Percentiles rank a stretch among this genome's conserved stretches.
phyloP scores from a whole-genome alignment of 208 protist genomes.

The Phytomonas sp. region DNA sequence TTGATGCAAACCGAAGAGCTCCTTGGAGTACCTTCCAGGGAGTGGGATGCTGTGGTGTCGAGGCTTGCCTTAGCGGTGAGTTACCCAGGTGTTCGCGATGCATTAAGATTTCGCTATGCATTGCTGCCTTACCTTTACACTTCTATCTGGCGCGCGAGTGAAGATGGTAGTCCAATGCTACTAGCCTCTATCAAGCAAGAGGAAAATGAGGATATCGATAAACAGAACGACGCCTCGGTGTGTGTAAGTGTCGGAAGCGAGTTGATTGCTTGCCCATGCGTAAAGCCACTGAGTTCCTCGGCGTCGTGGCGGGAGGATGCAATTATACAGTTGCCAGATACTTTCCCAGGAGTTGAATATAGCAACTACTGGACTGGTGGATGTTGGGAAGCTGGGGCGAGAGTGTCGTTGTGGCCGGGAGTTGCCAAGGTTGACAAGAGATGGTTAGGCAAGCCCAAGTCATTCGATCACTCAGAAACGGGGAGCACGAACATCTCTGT shows the following conservation, averaged over 20 bases:
- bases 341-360: background rate
- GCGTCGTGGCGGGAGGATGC: background rate
- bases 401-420: background rate
- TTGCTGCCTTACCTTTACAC: slow-evolving; percentile 96
- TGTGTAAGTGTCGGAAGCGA: background rate
- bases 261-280: background rate
- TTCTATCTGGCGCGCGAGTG: slow-evolving; percentile 56
- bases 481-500: background rate
- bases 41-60: too few species aligned
- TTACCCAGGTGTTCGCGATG: too few species aligned
- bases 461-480: background rate
- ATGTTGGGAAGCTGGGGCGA: background rate
- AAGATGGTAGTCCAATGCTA: slow-evolving; percentile 36
- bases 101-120: slow-evolving; percentile 64
- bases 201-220: background rate
- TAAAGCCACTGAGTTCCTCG: background rate
- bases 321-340: background rate
- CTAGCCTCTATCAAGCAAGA: background rate
- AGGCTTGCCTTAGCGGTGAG: too few species aligned
- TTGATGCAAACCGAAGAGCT: slow-evolving; percentile 93
- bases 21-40: slow-evolving; percentile 36
- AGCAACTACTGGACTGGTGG: background rate
- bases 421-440: background rate
- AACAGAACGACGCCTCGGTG: background rate
- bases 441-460: background rate